Conservation (phyloP, 495 filamentous ascomycete species). For the Bathelium albidoporum region DNA sequence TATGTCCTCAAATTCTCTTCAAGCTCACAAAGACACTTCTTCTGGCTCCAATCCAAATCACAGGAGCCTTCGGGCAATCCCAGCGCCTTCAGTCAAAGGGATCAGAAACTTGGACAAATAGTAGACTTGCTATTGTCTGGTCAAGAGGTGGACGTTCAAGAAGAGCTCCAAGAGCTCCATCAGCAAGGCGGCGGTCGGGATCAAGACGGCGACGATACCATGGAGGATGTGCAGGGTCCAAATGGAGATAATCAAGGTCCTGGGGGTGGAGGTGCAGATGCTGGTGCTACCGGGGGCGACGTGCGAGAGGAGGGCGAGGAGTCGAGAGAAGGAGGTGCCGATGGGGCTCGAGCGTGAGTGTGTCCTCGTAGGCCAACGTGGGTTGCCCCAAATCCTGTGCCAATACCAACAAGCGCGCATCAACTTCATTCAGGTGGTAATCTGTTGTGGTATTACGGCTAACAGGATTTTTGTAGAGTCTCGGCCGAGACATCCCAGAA, state of each 20-base stretch:
- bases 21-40: slow-evolving; percentile 82
- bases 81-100: slow-evolving; percentile 69
- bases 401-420: background rate
- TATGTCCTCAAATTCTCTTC: slow-evolving; percentile 91
- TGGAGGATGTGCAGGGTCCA: slow-evolving; percentile 71
- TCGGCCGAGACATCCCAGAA: slow-evolving; percentile 1
- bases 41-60: slow-evolving; percentile 87
- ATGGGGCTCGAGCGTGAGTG: slow-evolving; percentile 99
- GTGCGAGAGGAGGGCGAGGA: slow-evolving; percentile 80
- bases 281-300: slow-evolving; percentile 80
- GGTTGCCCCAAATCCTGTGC: background rate
- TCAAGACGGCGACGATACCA: slow-evolving; percentile 62
- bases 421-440: too few species aligned
- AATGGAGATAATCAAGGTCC: slow-evolving; percentile 51
- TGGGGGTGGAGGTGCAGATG: slow-evolving; percentile 67
- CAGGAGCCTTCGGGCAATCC: slow-evolving; percentile 65
- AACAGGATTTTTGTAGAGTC: too few species aligned
- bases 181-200: slow-evolving; percentile 35
- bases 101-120: slow-evolving; percentile 70
- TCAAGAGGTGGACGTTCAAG: slow-evolving; percentile 62
- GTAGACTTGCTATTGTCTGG: slow-evolving; percentile 78
- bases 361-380: background rate
- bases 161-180: slow-evolving; percentile 57
- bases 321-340: slow-evolving; percentile 81
- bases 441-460: too few species aligned